A percentile compares a stretch with the other conserved stretches of the same genome.
Conservation (phyloP, 2,329 filamentous ascomycete genomes). For the Trichophyton simii region DNA sequence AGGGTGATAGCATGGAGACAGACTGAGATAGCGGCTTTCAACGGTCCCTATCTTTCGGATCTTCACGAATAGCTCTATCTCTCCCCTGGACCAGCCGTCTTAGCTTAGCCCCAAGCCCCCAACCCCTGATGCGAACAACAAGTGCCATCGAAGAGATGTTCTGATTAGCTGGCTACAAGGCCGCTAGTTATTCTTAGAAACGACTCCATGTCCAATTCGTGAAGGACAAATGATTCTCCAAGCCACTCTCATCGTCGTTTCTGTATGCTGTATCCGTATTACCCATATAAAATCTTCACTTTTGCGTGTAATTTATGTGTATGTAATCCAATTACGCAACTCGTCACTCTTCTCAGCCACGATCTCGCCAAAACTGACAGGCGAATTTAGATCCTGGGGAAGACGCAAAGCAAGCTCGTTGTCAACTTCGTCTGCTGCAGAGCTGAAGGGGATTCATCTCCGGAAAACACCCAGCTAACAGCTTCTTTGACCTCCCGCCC, state of each 20-base stretch:
- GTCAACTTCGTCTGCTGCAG: background rate
- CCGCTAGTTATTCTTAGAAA: conserved; percentile 1
- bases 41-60: background rate
- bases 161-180: background rate
- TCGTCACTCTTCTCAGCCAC: conserved; percentile 3
- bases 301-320: background rate
- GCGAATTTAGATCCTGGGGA: background rate
- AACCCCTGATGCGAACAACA: background rate
- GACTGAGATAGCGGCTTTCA: conserved; percentile 18
- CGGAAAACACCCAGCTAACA: background rate
- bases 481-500: background rate
- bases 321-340: background rate
- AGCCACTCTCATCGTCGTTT: background rate
- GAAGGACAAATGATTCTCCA: background rate
- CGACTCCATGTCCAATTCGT: background rate
- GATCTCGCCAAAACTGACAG: background rate
- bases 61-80: no score
- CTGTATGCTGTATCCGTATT: background rate
- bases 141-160: background rate
- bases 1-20: conserved; percentile 32
- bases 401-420: background rate
- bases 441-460: background rate
- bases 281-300: background rate
- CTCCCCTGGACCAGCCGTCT: background rate
- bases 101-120: background rate